Base-by-base conservation (phyloP, 2,329 filamentous ascomycete species). In the Colletotrichum sp. region DNA sequence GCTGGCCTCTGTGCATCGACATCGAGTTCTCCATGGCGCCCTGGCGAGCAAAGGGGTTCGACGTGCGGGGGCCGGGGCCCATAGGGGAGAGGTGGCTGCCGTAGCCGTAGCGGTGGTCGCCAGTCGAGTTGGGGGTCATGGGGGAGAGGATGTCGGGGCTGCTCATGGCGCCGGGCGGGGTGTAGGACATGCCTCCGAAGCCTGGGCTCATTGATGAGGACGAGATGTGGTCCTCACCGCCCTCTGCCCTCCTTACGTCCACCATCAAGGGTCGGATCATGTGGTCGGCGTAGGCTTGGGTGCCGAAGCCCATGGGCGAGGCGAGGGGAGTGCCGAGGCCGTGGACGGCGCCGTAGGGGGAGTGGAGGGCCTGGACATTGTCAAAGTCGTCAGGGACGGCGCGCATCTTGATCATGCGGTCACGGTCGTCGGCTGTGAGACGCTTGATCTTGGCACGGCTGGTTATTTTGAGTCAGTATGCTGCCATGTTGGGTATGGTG, bases 391-490 rank as follows among this genome's bases (percentile, higher is more conserved):
- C 92, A 10, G 93, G 93, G 6, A 94, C 91, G 5, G 93, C 92
- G 71, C 92, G 89, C 91, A 94, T 94, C 84, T 93, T 93, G 81
- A 94, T 92, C 90, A 94, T 93, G 72, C 92, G 89, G 76, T 94
- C 92, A 64, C 92, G 90, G 81, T 94, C 93, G 82, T 94, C 92
- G n/a, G 89, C 91, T 79, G 90, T 93, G 77, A 94, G 87, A 63
- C 93, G 89, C 88, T 94, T 94, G 81, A 94, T 93, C 83, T 94
- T 94, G 60, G 93, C 93, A 78, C 93, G 90, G 80, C 92, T 94
- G 72, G 66, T 15, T 6, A 28, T 64, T 16, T 59, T 26, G 18
- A 67, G 69, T 82, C 60, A 80, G 79, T 72, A 77, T 24, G 28
- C 8, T 65, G 24, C 24, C 0, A 13, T 16, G 18, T 12, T 24